phyloP scores from a whole-genome alignment of 1,139 yeast genomes.

The Scheffersomyces lignicola region DNA sequence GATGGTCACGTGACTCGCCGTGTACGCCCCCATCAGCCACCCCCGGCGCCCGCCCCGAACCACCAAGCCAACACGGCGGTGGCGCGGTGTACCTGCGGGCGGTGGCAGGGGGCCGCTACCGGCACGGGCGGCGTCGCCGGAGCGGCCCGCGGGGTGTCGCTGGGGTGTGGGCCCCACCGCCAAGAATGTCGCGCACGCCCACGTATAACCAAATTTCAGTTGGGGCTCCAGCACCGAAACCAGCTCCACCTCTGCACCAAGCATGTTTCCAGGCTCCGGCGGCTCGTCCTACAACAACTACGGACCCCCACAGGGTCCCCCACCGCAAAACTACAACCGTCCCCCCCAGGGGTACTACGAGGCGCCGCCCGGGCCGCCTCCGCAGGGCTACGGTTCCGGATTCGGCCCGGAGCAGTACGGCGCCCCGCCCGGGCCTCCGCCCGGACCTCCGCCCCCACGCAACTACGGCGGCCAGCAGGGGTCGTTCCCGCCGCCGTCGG shows the following conservation, averaged over 20 bases:
- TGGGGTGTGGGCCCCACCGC: background rate
- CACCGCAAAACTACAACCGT: too few relatives aligned
- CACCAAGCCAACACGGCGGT: too few relatives aligned
- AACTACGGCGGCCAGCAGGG: constrained; percentile 13
- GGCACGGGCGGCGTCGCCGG: too few relatives aligned
- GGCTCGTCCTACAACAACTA: constrained; percentile 17
- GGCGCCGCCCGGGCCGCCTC: constrained; percentile 8
- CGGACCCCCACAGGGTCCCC: constrained; percentile 22
- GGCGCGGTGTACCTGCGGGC: too few relatives aligned
- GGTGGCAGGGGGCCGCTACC: too few relatives aligned
- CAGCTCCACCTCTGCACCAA: too few relatives aligned
- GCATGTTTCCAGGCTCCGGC: constrained; percentile 38
- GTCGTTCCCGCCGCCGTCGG: constrained; percentile 25
- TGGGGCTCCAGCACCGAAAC: too few relatives aligned
- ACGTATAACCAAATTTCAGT: too few relatives aligned
- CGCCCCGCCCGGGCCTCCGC: constrained; percentile 14
- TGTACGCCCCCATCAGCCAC: too few relatives aligned
- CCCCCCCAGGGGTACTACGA: constrained; percentile 13
- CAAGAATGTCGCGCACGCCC: constrained; percentile 2
- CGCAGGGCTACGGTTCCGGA: constrained; percentile 10
- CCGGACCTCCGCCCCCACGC: constrained; percentile 14
- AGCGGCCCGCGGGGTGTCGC: too few relatives aligned
- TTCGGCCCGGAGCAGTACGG: constrained; percentile 16
- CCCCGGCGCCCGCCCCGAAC: too few relatives aligned
- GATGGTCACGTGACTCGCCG: too few relatives aligned